Base-by-base conservation (phyloP, 768 basidiomycete genomes). In the Leccinum barrowsii region DNA sequence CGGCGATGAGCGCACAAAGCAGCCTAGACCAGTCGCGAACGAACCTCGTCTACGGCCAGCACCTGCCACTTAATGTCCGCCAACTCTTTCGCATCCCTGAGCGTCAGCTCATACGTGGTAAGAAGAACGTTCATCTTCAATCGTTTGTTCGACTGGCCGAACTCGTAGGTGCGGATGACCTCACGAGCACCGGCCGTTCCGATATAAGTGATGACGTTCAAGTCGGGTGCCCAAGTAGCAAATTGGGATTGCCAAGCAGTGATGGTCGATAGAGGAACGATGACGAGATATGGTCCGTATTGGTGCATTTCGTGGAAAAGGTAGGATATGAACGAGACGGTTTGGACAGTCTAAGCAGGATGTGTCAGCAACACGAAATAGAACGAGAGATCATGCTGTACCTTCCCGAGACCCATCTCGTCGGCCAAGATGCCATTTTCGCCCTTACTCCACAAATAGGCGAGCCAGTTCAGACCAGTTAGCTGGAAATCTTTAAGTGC, bases 371-470 rank as follows among this genome's bases (percentile, higher is more conserved):
- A 59, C n/a, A 58, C 19, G 57, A 63, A 63, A 35, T 5, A 0
- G 35, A 50, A 59, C 17, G 30, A 37, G 17, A 57, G 28, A 10
- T n/a, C 32, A 26, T 26, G 19, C 65, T 54, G 60, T 49, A 90
- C 83, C 85, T 99, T 99, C 55, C 97, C 97, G 24, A 99, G 88
- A 71, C 97, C 97, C 97, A 98, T 99, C 81, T 99, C 97, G 68
- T 99, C 97, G 1, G 97, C 97, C 35, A 99, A 77, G 59, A 99
- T 97, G 19, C 97, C 97, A 70, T 98, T 98, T 66, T 96, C 90
- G 8, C 92, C 92, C 65, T 92, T 86, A 63, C 83, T 86, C 97
- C 97, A 98, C 15, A 95, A 78, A 73, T 96, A 98, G 4, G 92
- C 89, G n/a, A 99, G 81, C 97, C 97, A 99, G 70, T 99, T 99